Base-by-base conservation (phyloP, 257 asterid genomes). In the Cruciata laevipes region DNA sequence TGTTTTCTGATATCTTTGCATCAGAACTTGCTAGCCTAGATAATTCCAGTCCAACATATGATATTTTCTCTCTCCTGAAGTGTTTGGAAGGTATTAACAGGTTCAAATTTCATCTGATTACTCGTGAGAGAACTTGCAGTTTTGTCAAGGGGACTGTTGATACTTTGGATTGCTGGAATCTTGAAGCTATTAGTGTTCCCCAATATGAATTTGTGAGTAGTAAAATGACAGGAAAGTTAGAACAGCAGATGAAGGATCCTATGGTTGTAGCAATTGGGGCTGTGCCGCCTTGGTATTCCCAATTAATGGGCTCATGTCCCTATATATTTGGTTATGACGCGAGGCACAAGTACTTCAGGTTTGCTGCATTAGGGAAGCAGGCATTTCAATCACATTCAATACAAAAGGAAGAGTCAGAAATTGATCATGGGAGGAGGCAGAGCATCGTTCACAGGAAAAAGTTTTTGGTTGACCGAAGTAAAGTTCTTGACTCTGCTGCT, bases 261-360 rank as follows among this genome's bases (percentile, higher is more conserved):
- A 73, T 81, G 80, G 82, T 85, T 51, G 84, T 84, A 65, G 84
- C 90, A 51, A 78, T 68, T 66, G 97, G 97, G 75, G 85, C 87
- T 68, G 74, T 94, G 89, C 99, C 96, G 71, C 76, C 89, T 18
- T 94, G 99, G 99, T 90, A 95, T 76, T 74, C 84, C 63, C 89
- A 85, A 75, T 79, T 94, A 76, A 86, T 90, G 79, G 76, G 81
- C 72, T 74, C 80, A 68, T 87, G 89, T 80, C 91, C 99, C 1
- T 94, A 87, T 77, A 78, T 94, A 72, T 90, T 90, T 73, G 79
- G 93, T 77, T 94, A 90, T 60, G 95, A 90, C 80, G 87, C 91
- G 37, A 94, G 96, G 79, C 81, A 88, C 70, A 89, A 87, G 75
- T 90, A 85, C 68, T 94, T 94, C 55, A 83, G 82, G 52, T 75